Percentiles rank a stretch among this genome's conserved stretches.
These are phyloP conservation scores for Cavenderia fasciculata DNA, from an alignment of 78 protist genomes.

Conservation along the genomic window DNA sequence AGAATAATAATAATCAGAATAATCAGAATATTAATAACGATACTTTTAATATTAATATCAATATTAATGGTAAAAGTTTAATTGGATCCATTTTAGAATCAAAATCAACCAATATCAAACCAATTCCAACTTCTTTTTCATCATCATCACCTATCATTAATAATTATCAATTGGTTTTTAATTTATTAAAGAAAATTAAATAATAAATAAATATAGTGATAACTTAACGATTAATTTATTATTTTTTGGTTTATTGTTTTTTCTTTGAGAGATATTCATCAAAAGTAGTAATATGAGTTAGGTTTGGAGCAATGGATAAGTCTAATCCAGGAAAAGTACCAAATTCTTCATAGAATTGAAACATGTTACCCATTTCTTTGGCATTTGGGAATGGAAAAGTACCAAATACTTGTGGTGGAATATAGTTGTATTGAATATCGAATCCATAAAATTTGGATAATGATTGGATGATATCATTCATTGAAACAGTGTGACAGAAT, in stretches of 20 bases:
- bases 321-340: conserved; percentile 3
- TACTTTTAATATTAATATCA: too few species aligned
- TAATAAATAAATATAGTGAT: not conserved
- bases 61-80: too few species aligned
- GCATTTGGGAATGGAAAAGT: conserved; percentile 2
- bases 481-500: too few species aligned
- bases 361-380: not conserved
- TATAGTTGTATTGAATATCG: not conserved
- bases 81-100: too few species aligned
- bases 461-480: too few species aligned
- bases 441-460: not conserved
- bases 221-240: not conserved
- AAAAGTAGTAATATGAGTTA: conserved; percentile 6
- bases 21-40: too few species aligned
- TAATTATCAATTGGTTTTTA: too few species aligned
- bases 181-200: too few species aligned
- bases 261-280: conserved; percentile 1
- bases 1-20: too few species aligned
- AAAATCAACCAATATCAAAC: too few species aligned
- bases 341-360: not conserved
- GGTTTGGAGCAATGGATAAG: conserved; percentile 3
- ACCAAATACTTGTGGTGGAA: not conserved
- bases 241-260: not conserved
- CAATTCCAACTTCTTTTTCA: too few species aligned
- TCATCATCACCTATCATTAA: too few species aligned